Conservation (phyloP, 2,329 filamentous ascomycete species). For the Lecanoromycetidae sp. region DNA sequence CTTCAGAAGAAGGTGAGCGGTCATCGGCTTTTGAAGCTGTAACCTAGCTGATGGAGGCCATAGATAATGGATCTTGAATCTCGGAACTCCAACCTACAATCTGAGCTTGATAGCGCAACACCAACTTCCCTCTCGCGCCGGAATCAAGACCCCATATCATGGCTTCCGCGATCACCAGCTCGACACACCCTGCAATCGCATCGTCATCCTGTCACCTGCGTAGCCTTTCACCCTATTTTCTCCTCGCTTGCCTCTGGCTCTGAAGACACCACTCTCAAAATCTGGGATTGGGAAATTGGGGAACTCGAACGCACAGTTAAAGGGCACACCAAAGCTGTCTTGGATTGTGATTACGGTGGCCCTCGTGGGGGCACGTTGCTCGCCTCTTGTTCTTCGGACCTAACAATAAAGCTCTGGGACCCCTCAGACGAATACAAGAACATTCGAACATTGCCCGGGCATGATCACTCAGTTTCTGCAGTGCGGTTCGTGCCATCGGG, state of each 20-base stretch:
- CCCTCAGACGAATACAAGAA: slow-evolving; percentile 90
- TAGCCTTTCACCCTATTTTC: slow-evolving; percentile 87
- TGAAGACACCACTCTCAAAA: slow-evolving; percentile 88
- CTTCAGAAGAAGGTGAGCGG: slow-evolving; percentile 76
- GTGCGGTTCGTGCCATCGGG: slow-evolving; percentile 81
- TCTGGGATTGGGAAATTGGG: slow-evolving; percentile 93
- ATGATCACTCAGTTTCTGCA: slow-evolving; percentile 83
- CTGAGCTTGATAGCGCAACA: slow-evolving; percentile 73
- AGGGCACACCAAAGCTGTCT: slow-evolving; percentile 76
- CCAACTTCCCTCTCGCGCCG: slow-evolving; percentile 63
- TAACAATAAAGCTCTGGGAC: slow-evolving; percentile 94
- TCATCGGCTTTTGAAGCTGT: background rate
- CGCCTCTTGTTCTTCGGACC: slow-evolving; percentile 72
- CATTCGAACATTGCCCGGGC: slow-evolving; percentile 77
- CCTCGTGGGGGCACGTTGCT: slow-evolving; percentile 67
- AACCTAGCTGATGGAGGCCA: slow-evolving; percentile 15
- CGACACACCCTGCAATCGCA: slow-evolving; percentile 76
- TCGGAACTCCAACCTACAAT: slow-evolving; percentile 58
- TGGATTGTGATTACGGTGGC: slow-evolving; percentile 83
- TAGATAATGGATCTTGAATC: slow-evolving; percentile 91
- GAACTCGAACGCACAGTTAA: slow-evolving; percentile 85
- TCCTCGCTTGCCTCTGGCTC: slow-evolving; percentile 81
- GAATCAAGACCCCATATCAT: slow-evolving; percentile 72
- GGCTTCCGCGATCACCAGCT: slow-evolving; percentile 74
- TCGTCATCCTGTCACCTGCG: slow-evolving; percentile 66